Evolutionary conservation across 1,139 yeast species (phyloP).

Genomic region (Wickerhamomyces sp.): DNA sequence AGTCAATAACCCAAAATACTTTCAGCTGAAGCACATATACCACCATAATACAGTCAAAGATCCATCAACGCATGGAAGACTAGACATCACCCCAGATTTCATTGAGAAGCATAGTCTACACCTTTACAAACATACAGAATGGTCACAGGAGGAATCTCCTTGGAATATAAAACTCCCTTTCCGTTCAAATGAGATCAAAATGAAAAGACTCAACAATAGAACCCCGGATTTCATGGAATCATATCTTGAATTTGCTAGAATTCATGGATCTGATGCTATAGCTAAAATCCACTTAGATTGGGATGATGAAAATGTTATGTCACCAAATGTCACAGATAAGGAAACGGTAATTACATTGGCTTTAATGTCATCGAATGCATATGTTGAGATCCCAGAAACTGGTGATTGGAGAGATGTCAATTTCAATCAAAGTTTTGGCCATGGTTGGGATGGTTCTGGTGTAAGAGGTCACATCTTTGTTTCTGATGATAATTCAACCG

Average conservation of each 20-base stretch:
- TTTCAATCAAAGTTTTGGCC: conserved; percentile 44
- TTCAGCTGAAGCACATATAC: conserved; percentile 37
- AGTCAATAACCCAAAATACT: conserved; percentile 4
- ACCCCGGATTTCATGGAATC: conserved; percentile 63
- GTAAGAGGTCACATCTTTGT: conserved; percentile 88
- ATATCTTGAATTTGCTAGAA: conserved; percentile 55
- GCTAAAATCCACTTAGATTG: conserved; percentile 50
- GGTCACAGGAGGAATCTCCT: conserved; percentile 43
- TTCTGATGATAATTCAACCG: conserved; percentile 56
- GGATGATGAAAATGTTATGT: conserved; percentile 38
- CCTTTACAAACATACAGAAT: conserved; percentile 25
- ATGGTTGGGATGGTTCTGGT: conserved; percentile 88
- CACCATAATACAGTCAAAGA: conserved; percentile 44
- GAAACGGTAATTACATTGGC: conserved; percentile 75
- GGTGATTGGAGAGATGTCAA: conserved; percentile 91
- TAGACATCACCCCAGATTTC: conserved; percentile 43
- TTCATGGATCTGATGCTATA: conserved; percentile 40
- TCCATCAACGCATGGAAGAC: conserved; percentile 32
- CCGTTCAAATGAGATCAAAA: conserved; percentile 17
- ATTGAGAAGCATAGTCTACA: conserved; percentile 23
- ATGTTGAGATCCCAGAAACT: conserved; percentile 66
- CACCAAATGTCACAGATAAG: conserved; percentile 74
- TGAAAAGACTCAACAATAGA: conserved; percentile 51
- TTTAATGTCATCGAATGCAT: conserved; percentile 86
- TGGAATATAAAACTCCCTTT: conserved; percentile 36